Conservation (phyloP, 257 asterid species). For the Perilla frutescens region DNA sequence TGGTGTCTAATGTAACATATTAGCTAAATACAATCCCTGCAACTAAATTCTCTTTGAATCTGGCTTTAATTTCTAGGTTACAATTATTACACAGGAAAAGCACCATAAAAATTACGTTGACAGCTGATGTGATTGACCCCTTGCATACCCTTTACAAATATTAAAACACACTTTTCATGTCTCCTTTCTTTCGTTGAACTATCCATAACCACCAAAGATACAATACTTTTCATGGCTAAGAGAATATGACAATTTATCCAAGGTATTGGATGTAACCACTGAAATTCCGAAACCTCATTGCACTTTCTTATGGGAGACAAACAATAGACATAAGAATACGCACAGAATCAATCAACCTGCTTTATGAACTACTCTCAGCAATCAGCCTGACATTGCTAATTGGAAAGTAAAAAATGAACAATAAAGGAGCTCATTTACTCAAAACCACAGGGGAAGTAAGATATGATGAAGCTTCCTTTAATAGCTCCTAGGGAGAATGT, state of each 20-base stretch:
- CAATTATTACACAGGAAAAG: neutral
- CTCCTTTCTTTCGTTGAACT: no score
- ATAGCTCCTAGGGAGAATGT: neutral
- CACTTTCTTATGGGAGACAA: neutral
- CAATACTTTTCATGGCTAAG: neutral
- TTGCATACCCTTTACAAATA: neutral
- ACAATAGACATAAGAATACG: neutral
- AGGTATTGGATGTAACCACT: neutral
- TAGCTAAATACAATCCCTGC: neutral
- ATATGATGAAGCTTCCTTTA: neutral
- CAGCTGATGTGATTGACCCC: neutral
- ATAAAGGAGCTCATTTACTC: neutral
- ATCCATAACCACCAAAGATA: no score
- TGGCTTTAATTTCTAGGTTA: neutral
- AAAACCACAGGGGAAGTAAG: slow-evolving; percentile 3
- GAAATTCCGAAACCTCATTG: neutral
- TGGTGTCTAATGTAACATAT: neutral
- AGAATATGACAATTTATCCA: neutral
- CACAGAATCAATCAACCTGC: neutral
- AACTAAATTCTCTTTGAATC: neutral
- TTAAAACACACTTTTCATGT: no score
- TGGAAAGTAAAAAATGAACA: neutral
- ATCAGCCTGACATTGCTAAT: neutral
- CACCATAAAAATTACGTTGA: neutral
- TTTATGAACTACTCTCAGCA: neutral